These are phyloP conservation scores for Rutstroemia sp. DNA, from an alignment of 2,329 filamentous ascomycete species.

Conservation along the genomic window DNA sequence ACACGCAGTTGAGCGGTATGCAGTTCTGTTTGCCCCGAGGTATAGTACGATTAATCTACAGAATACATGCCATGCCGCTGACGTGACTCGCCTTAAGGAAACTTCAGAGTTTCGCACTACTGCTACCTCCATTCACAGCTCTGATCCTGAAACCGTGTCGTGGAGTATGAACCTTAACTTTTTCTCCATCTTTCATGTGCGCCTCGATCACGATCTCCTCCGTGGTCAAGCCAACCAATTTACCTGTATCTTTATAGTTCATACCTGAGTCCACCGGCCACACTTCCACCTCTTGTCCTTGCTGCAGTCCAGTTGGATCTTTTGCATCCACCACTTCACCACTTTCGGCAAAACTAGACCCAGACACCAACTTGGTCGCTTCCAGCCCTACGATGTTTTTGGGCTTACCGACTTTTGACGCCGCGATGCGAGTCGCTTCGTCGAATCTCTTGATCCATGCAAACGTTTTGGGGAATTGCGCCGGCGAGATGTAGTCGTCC, in stretches of 20 bases:
- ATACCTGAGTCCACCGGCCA: constrained; percentile 57
- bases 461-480: constrained; percentile 51
- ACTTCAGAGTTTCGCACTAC: constrained; percentile 10
- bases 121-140: constrained; percentile 1
- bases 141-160: constrained; percentile 48
- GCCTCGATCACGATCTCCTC: constrained; percentile 53
- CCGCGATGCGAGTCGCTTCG: constrained; percentile 37
- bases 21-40: too few species aligned
- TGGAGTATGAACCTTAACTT: constrained; percentile 52
- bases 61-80: neutral
- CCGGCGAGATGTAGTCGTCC: constrained; percentile 40
- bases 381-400: constrained; percentile 44
- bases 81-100: neutral
- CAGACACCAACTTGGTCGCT: constrained; percentile 41
- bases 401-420: constrained; percentile 32
- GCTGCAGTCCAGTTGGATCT: constrained; percentile 46
- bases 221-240: constrained; percentile 42
- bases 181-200: constrained; percentile 32
- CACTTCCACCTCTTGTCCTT: constrained; percentile 46
- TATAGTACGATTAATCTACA: too few species aligned
- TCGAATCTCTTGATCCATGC: constrained; percentile 59
- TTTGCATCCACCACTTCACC: constrained; percentile 37
- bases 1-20: too few species aligned
- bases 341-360: constrained; percentile 39
- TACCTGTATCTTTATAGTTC: constrained; percentile 50